These are phyloP conservation scores for Plasmodium adleri DNA, from an alignment of 169 alveolate species.

Conservation along the genomic window DNA sequence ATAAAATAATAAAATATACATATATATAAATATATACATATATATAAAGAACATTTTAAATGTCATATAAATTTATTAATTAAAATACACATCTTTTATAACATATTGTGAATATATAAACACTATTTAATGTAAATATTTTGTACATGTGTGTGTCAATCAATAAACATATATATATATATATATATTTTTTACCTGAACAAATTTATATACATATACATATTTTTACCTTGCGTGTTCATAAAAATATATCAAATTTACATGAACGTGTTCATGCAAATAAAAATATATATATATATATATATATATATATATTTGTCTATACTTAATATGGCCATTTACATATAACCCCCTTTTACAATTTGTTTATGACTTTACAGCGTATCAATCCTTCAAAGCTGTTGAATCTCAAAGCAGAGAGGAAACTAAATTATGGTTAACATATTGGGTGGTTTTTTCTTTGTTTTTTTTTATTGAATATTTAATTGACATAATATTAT, in stretches of 20 bases:
- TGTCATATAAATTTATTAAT: not conserved
- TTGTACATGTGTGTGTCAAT: no score
- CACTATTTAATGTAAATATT: no score
- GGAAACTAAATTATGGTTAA: slow-evolving; percentile 94
- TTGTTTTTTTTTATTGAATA: slow-evolving; percentile 88
- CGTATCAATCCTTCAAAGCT: slow-evolving; percentile 91
- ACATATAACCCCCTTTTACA: not conserved
- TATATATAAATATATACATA: not conserved
- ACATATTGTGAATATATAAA: no score
- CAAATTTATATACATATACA: not conserved
- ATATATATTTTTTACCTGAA: not conserved
- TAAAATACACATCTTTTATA: no score
- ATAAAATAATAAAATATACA: not conserved
- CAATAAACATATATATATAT: not conserved
- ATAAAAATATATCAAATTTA: no score
- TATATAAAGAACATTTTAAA: not conserved
- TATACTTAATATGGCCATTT: not conserved
- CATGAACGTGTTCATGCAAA: no score
- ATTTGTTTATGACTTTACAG: slow-evolving; percentile 77
- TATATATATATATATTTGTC: not conserved
- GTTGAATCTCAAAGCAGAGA: slow-evolving; percentile 84
- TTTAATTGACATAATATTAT: slow-evolving; percentile 88
- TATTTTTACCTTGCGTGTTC: not conserved
- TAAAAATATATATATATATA: not conserved
- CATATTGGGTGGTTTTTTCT: slow-evolving; percentile 94